Evolutionary conservation across 2,329 filamentous ascomycete genomes (phyloP), one percentile per base, ranked within the genome.

Genomic region (Arthrobotrys megalospora): DNA sequence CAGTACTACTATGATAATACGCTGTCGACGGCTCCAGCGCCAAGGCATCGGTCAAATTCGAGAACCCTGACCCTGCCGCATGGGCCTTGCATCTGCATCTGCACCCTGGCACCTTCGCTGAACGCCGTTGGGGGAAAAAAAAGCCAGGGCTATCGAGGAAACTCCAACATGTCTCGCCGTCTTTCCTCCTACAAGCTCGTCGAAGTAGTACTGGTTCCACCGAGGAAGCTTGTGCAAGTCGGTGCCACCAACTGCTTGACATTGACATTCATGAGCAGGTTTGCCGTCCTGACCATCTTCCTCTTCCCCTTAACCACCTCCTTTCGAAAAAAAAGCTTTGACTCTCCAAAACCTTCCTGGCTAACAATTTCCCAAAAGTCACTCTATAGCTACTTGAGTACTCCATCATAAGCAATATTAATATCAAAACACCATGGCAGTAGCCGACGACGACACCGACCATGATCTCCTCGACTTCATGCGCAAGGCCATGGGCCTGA

Each of bases 381-480:
- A 1, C 21, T 11, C 12, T 1, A 52, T 34, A 52, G 24, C 10
- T 28, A 14, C 11, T n/a, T 36, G 6, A 16, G 14, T 24, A 53
- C 50, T 16, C 38, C 32, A 38, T 11, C 1, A 58, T 38, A 3
- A 16, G 6, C 2, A 45, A 6, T n/a, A 65, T 21, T 36, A 32
- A 28, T 41, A 47, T 21, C 19, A 52, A 48, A 38, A 50, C 38
- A 48, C 43, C 24, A 77, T 71, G 67, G 60, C 60, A 11, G 72
- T 73, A 53, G 55, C 38, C 55, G 81, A 81, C 63, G 81, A 81
- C 63, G 81, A 82, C 66, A 78, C 80, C 43, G 81, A 82, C 55
- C 76, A 81, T 60, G 81, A 82, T 36, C 80, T 82, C 36, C 80
- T 82, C 8, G 80, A 63, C 14, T 82, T 81, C 63, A 82, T 82